Base-by-base conservation (phyloP, 768 basidiomycete genomes). In the Rhizopogon rudus region DNA sequence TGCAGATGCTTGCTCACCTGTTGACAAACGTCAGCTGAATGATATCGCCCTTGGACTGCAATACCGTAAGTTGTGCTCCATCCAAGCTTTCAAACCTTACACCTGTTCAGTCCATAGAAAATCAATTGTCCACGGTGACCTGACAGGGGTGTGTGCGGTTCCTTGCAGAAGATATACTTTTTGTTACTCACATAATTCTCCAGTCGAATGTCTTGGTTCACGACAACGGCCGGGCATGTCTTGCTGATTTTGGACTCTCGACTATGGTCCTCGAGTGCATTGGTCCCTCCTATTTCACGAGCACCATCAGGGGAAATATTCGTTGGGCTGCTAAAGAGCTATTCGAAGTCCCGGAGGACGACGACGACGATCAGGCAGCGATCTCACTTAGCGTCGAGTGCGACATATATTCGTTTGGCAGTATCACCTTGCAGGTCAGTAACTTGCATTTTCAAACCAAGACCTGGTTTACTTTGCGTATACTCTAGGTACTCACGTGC, bases 371-470 rank as follows among this genome's bases (percentile, higher is more conserved):
- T 9, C 3, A 25, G 25, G 9, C 31, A 31, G 31, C 31, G 31
- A 9, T 31, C 7, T 31, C 31, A 9, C 31, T 31, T 31, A 31
- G 31, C 31, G 7, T 31, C 9, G 31, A 31, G 31, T 31, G 66
- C 52, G 77, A 79, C 62, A 71, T 77, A 16, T 79, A 70, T 6
- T 77, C 77, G 0, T 75, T 74, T 55, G 75, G 75, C 5, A 73
- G 74, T 58, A 70, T 76, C 16, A 60, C 61, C 17, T 22, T 51
- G 14, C 54, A 55, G 54, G 54, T 41, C 73, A 33, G 28, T 52
- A 17, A 16, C 35, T 6, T 9, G 12, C 2, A 17, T 72, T 62
- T 67, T 76, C n/a, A 73, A 75, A n/a, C 25, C 4, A 20, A 6
- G 8, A 13, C 12, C 28, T 22, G 25, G 6, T 8, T 43, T 22